Percentiles rank a stretch among this genome's conserved stretches.
Evolutionary conservation across 2,329 filamentous ascomycete genomes (phyloP).

Genomic region (Diaporthe ampelina): DNA sequence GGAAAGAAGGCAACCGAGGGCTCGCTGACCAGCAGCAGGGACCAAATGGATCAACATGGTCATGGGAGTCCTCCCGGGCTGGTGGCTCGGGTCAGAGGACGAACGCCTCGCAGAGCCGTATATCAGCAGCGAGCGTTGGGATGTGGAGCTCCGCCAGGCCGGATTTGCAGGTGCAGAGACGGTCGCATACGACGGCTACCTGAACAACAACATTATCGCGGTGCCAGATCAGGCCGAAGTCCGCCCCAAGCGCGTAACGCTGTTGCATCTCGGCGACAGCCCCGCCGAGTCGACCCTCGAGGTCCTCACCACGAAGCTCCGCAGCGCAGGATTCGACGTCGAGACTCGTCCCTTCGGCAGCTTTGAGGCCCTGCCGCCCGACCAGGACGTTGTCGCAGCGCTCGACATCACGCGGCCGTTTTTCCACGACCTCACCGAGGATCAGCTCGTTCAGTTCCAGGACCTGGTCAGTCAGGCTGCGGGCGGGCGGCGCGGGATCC

Average conservation of each 20-base stretch:
- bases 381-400: neutral
- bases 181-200: constrained; percentile 36
- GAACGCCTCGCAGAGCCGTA: constrained; percentile 33
- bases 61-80: constrained; percentile 31
- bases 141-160: constrained; percentile 36
- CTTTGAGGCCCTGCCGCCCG: neutral
- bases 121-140: constrained; percentile 41
- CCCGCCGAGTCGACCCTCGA: neutral
- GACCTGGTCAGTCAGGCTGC: neutral
- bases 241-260: neutral
- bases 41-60: constrained; percentile 30
- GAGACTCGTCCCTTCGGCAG: constrained; percentile 47
- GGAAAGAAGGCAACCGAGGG: neutral
- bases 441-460: neutral
- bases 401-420: neutral
- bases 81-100: constrained; percentile 30
- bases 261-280: neutral
- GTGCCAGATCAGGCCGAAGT: neutral
- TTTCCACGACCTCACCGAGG: neutral
- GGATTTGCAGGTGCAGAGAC: constrained; percentile 38
- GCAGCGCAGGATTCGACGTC: neutral
- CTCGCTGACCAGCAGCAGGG: neutral
- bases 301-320: neutral
- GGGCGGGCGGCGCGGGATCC: constrained; percentile 38
- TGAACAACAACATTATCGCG: constrained; percentile 1